Evolutionary conservation across 768 basidiomycete genomes (phyloP).

Genomic region (Dictyophora rubrovolvata): DNA sequence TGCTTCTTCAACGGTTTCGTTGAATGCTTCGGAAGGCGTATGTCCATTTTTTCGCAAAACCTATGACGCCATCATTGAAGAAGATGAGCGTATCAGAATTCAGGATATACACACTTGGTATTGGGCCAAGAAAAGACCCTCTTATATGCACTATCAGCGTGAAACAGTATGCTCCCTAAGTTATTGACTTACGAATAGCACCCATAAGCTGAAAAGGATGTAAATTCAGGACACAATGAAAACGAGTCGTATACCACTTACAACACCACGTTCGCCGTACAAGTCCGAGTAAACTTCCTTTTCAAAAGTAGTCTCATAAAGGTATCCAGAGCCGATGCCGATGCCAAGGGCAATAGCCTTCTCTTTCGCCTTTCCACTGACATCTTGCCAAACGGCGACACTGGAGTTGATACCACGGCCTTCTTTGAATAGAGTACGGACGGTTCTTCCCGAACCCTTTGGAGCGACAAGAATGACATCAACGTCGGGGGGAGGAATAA

Average conservation of each 20-base stretch:
- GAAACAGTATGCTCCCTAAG: not conserved
- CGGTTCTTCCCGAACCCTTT: constrained; percentile 97
- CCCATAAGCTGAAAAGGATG: constrained; percentile 69
- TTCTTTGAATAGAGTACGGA: constrained; percentile 99
- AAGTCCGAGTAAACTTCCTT: constrained; percentile 99
- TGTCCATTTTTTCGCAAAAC: constrained; percentile 95
- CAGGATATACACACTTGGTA: constrained; percentile 35
- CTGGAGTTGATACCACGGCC: constrained; percentile 96
- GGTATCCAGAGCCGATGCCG: constrained; percentile 90
- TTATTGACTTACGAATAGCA: constrained; percentile 63
- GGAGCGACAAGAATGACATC: constrained; percentile 99
- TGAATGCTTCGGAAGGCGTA: constrained; percentile 96
- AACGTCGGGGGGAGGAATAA: constrained; percentile 83
- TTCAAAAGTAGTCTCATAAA: constrained; percentile 98
- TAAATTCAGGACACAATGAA: not conserved
- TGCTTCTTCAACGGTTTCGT: constrained; percentile 99
- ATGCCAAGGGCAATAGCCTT: constrained; percentile 93
- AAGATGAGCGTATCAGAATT: not conserved
- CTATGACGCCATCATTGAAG: constrained; percentile 29
- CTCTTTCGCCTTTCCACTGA: constrained; percentile 95
- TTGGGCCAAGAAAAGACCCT: constrained; percentile 98
- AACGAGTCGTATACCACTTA: constrained; percentile 34
- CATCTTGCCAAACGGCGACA: constrained; percentile 93
- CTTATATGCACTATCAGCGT: constrained; percentile 24
- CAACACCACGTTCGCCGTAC: constrained; percentile 99